Evolutionary conservation across 371 early-diverging fungal genomes (phyloP), one percentile per base, ranked within the genome.

Genomic region (Apophysomyces sp.): DNA sequence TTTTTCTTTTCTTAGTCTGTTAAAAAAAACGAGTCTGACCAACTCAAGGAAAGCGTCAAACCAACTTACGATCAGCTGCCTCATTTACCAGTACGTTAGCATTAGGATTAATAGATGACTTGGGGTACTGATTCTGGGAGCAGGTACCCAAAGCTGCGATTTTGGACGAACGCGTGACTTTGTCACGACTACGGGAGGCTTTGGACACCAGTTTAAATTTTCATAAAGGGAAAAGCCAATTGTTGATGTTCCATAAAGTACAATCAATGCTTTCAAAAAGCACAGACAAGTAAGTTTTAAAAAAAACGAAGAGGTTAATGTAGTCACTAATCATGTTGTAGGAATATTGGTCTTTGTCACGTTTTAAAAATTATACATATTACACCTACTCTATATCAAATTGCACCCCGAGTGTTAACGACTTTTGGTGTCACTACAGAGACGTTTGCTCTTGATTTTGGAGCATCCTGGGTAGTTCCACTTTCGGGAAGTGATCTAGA

Each of bases 181-280:
- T 78, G 8, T 41, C 44, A 31, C 76, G 64, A 41, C 29, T 78
- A 13, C 66, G 70, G 8, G 61, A 66, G 15, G 70, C 73, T 4
- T 66, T 78, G 13, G 79, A 78, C 40, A 70, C 72, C 11, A 68
- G 63, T 3, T 52, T 78, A 8, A 76, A 67, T 7, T 76, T 76
- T 54, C 76, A 76, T 62, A 61, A 58, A 18, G 76, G 67, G 24
- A 65, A 69, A 31, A 67, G 71, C 24, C 62, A 57, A 4, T 64
- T 71, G 34, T 66, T 67, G n/a, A 39, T 76, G 55, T 78, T 72
- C 49, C 74, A 76, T 60, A 72, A 76, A 40, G 63, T 76, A 21
- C 68, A 73, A 62, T 52, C 70, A 3, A 63, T 67, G 16, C 53
- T 78, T 26, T 65, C 72, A 31, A 76, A 69, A 31, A 64, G 66